phyloP scores from a whole-genome alignment of 202 grass and related monocot genomes.

The Thinopyrum obtusiflorum region DNA sequence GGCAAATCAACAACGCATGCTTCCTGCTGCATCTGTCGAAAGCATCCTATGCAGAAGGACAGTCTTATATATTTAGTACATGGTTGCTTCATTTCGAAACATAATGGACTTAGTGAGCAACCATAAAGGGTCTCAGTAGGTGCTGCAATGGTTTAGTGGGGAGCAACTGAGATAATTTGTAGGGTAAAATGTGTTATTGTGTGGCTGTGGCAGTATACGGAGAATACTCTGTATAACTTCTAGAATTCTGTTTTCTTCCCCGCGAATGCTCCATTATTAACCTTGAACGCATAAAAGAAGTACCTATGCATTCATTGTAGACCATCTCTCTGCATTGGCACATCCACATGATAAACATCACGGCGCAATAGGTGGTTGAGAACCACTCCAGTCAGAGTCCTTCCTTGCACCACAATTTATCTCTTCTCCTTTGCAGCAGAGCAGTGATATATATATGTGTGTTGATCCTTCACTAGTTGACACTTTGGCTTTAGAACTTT shows the following conservation, averaged over 20 bases:
- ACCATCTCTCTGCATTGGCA: not conserved
- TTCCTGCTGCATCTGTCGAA: not conserved
- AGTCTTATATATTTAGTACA: not conserved
- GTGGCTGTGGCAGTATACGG: not conserved
- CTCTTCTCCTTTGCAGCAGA: not conserved
- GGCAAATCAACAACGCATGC: not conserved
- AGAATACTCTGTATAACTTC: not conserved
- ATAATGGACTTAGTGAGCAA: not conserved
- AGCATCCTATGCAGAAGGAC: not conserved
- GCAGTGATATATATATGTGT: too few species aligned
- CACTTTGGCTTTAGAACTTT: too few species aligned
- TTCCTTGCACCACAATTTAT: not conserved
- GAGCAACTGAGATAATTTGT: not conserved
- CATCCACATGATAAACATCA: not conserved
- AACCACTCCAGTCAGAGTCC: not conserved
- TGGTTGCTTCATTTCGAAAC: not conserved
- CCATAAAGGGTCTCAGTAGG: not conserved
- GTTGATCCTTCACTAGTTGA: too few species aligned
- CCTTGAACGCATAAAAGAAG: not conserved
- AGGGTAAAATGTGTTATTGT: constrained; percentile 1
- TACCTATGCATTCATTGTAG: not conserved
- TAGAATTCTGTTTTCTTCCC: not conserved
- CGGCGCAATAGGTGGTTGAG: not conserved
- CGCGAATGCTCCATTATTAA: not conserved
- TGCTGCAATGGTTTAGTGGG: not conserved